Conservation (phyloP, 805 yeast species). For the Metschnikowia reukaufii region DNA sequence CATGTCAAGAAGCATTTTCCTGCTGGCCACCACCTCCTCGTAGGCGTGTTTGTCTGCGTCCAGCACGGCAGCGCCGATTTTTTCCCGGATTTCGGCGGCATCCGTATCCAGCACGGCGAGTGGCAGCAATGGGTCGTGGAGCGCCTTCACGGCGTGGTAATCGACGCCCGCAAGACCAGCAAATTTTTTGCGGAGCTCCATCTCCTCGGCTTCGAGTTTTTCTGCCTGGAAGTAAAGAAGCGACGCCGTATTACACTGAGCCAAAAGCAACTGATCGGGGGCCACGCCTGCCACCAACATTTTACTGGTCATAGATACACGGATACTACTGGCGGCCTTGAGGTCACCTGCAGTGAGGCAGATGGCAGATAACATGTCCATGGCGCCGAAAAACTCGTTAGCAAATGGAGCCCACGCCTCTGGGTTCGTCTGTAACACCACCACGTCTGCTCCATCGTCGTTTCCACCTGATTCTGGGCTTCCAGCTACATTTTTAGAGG, state of each 20-base stretch:
- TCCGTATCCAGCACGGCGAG: conserved; percentile 10
- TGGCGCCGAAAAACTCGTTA: conserved; percentile 73
- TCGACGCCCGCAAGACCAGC: conserved; percentile 29
- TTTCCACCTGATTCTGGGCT: conserved; percentile 11
- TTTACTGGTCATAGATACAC: conserved; percentile 63
- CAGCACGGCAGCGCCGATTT: conserved; percentile 14
- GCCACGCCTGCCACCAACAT: conserved; percentile 73
- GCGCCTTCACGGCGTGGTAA: conserved; percentile 17
- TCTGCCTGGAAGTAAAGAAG: conserved; percentile 67
- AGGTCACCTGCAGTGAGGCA: conserved; percentile 70
- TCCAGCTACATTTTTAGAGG: background rate
- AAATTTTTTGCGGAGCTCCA: conserved; percentile 25
- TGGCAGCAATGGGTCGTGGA: conserved; percentile 20
- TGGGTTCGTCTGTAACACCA: conserved; percentile 34
- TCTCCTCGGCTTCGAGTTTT: conserved; percentile 53
- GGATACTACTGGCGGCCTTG: conserved; percentile 57
- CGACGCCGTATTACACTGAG: conserved; percentile 71
- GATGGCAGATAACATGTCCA: conserved; percentile 73
- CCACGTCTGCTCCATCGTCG: conserved; percentile 10
- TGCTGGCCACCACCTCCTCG: conserved; percentile 19
- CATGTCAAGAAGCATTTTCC: conserved; percentile 29
- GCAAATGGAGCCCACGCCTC: conserved; percentile 71
- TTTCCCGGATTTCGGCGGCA: conserved; percentile 13
- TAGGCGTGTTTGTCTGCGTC: conserved; percentile 32
- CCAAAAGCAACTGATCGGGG: conserved; percentile 60